Conservation (phyloP, 176 grass and related monocot species). For the Puya raimondii region DNA sequence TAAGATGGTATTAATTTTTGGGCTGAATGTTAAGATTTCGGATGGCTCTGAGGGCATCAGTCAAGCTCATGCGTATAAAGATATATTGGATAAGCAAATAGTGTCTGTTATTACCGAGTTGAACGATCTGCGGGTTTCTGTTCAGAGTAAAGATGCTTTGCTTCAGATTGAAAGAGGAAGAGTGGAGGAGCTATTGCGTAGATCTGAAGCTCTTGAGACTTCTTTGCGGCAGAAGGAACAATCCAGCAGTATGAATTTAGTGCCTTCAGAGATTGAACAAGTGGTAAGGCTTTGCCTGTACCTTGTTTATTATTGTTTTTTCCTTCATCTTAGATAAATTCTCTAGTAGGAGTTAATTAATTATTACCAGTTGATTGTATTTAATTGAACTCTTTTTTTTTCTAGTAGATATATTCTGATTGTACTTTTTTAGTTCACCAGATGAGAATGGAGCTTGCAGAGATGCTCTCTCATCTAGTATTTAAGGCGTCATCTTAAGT, state of each 20-base stretch:
- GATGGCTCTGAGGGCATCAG: slow-evolving; percentile 36
- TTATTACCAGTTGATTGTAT: too few species aligned
- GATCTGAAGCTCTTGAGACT: slow-evolving; percentile 67
- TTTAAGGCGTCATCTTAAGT: too few species aligned
- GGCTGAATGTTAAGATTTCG: slow-evolving; percentile 26
- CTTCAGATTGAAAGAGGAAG: slow-evolving; percentile 60
- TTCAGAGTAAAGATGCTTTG: slow-evolving; percentile 79
- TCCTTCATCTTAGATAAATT: background rate
- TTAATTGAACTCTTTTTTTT: too few species aligned
- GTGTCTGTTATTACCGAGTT: slow-evolving; percentile 51
- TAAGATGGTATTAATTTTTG: slow-evolving; percentile 47
- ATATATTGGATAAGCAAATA: slow-evolving; percentile 70
- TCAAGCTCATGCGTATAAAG: slow-evolving; percentile 50
- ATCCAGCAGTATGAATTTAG: slow-evolving; percentile 35
- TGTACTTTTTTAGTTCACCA: background rate
- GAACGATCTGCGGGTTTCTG: slow-evolving; percentile 45
- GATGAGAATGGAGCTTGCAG: too few species aligned
- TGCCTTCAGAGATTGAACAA: slow-evolving; percentile 79
- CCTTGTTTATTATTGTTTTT: slow-evolving; percentile 4
- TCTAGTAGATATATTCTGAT: too few species aligned
- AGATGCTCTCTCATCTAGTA: too few species aligned
- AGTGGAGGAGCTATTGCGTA: slow-evolving; percentile 56
- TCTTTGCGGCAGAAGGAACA: slow-evolving; percentile 67
- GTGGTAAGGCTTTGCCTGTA: slow-evolving; percentile 35
- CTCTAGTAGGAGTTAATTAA: too few species aligned